Evolutionary conservation across 305 asterid genomes (phyloP).

Genomic region (Euphrasia arctica): DNA sequence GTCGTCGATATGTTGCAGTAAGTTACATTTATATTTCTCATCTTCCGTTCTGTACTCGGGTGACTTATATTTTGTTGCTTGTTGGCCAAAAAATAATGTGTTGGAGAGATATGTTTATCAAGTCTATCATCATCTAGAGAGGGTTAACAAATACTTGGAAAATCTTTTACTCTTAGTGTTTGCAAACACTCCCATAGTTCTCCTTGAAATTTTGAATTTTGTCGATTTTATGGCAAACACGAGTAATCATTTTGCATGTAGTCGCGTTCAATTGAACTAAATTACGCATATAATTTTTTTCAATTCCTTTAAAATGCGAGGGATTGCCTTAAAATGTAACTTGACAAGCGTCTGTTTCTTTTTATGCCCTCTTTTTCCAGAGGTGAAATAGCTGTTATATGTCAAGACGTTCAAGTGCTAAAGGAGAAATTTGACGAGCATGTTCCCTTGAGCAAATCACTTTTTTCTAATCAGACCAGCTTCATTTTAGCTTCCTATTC

Average conservation of each 20-base stretch:
- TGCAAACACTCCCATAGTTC: no score
- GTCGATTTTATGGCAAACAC: no score
- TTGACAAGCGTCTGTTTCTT: no score
- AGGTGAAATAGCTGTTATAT: slow-evolving; percentile 84
- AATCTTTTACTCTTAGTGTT: no score
- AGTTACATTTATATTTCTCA: slow-evolving; percentile 28
- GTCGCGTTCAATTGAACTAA: not conserved
- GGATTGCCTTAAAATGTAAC: not conserved
- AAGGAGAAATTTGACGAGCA: slow-evolving; percentile 64
- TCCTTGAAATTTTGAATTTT: no score
- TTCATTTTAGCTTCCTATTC: slow-evolving; percentile 43
- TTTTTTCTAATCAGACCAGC: slow-evolving; percentile 60
- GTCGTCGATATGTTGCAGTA: slow-evolving; percentile 75
- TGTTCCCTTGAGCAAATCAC: slow-evolving; percentile 59
- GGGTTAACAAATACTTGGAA: no score
- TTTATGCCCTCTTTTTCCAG: slow-evolving; percentile 32
- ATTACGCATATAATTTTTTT: not conserved
- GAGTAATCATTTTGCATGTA: slow-evolving; percentile 5
- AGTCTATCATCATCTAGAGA: no score
- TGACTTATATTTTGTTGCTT: no score
- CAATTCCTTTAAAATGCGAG: not conserved
- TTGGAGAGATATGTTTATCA: no score
- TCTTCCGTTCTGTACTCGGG: no score
- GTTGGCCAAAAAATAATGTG: no score
- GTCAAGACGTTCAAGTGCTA: slow-evolving; percentile 68